Conservation (phyloP, 305 asterid species). For the Nicotiana rustica region DNA sequence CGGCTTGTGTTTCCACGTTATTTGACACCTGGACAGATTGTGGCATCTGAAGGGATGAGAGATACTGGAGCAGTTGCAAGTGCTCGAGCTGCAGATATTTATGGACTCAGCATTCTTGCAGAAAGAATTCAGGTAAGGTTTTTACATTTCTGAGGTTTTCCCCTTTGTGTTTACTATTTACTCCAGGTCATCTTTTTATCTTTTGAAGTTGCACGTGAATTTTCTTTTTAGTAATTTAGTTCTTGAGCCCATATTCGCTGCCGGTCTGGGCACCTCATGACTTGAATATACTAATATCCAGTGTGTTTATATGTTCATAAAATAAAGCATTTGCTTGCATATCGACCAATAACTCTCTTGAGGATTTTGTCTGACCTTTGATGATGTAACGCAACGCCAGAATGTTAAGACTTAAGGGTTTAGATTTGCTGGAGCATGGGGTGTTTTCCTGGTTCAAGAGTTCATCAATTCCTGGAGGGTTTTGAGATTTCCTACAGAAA, state of each 20-base stretch:
- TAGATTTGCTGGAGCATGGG: background rate
- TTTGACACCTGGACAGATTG: conserved; percentile 60
- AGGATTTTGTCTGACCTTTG: background rate
- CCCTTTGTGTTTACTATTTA: background rate
- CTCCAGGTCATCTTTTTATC: background rate
- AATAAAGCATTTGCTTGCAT: background rate
- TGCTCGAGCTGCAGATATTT: conserved; percentile 78
- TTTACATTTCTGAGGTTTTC: conserved; percentile 29
- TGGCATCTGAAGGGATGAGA: conserved; percentile 62
- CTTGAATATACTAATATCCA: background rate
- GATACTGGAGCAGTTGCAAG: conserved; percentile 88
- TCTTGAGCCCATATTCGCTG: background rate
- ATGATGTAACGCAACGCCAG: background rate
- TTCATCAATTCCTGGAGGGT: background rate
- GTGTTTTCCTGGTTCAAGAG: background rate
- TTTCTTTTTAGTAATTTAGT: background rate
- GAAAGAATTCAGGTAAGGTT: conserved; percentile 70
- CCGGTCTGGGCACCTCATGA: background rate
- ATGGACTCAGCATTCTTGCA: conserved; percentile 80
- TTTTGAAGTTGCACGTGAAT: conserved; percentile 24
- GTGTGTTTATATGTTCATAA: background rate
- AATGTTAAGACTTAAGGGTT: background rate
- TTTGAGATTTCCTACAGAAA: background rate
- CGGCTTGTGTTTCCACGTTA: conserved; percentile 31
- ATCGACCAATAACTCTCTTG: background rate